Percentiles rank a stretch among this genome's conserved stretches.
phyloP scores from a whole-genome alignment of 1,139 yeast genomes.

The Kodamaea suecica region DNA sequence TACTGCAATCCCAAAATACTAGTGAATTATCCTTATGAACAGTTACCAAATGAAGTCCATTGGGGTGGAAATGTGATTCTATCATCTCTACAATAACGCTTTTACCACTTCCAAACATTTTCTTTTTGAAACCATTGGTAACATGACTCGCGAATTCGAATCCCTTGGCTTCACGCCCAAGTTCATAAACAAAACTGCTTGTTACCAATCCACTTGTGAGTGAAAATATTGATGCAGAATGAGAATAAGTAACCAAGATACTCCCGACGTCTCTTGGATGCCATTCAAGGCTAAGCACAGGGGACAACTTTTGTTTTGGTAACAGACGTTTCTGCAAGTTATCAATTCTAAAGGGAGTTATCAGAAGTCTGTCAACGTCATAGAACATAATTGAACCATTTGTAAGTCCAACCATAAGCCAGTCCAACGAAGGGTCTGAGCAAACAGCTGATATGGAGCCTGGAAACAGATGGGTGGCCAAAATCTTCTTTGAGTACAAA shows the following conservation, averaged over 20 bases:
- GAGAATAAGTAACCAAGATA: slow-evolving; percentile 68
- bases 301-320: slow-evolving; percentile 49
- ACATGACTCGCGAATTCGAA: slow-evolving; percentile 30
- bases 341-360: slow-evolving; percentile 66
- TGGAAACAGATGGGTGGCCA: slow-evolving; percentile 56
- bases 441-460: slow-evolving; percentile 66
- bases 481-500: slow-evolving; percentile 56
- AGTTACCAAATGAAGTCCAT: slow-evolving; percentile 80
- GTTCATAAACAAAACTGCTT: slow-evolving; percentile 53
- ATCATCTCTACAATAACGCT: slow-evolving; percentile 49
- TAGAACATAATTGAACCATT: slow-evolving; percentile 75
- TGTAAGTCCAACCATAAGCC: slow-evolving; percentile 75
- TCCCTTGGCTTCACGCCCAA: slow-evolving; percentile 36
- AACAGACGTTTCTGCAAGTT: slow-evolving; percentile 64
- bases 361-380: slow-evolving; percentile 74
- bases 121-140: slow-evolving; percentile 44
- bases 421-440: slow-evolving; percentile 84
- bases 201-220: slow-evolving; percentile 58
- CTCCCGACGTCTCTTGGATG: slow-evolving; percentile 90
- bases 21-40: slow-evolving; percentile 78
- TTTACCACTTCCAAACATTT: slow-evolving; percentile 40
- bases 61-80: slow-evolving; percentile 85
- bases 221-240: slow-evolving; percentile 68
- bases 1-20: slow-evolving; percentile 88
- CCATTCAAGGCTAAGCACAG: slow-evolving; percentile 66